Percentiles rank a stretch among this genome's conserved stretches.
Conservation (phyloP, 441 rosid genomes). For the Eutrema salsugineum region DNA sequence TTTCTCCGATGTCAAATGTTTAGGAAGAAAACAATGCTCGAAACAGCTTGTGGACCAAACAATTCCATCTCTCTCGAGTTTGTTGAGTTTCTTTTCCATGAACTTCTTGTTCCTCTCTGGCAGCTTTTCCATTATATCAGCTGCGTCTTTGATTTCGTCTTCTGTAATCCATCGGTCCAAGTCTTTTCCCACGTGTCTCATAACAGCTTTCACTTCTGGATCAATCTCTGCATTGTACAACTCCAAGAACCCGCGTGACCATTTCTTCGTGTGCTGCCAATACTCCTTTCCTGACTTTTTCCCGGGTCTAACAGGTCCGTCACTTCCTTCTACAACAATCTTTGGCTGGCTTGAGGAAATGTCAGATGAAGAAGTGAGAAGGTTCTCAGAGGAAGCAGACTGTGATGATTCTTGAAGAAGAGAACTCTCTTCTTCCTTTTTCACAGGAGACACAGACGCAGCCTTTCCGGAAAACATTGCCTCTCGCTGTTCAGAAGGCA, state of each 20-base stretch:
- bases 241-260: conserved; percentile 83
- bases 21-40: conserved; percentile 44
- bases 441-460: conserved; percentile 31
- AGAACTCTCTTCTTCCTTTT: conserved; percentile 40
- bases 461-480: conserved; percentile 42
- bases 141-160: conserved; percentile 80
- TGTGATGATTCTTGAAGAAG: conserved; percentile 37
- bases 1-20: background rate
- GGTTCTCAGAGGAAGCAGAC: conserved; percentile 27
- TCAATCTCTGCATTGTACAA: conserved; percentile 78
- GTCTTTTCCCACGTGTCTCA: conserved; percentile 92
- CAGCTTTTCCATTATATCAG: conserved; percentile 59
- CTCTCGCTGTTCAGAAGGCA: conserved; percentile 45
- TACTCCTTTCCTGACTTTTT: conserved; percentile 82
- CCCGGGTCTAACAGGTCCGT: conserved; percentile 79
- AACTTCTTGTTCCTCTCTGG: conserved; percentile 62
- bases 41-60: conserved; percentile 94
- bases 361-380: conserved; percentile 36
- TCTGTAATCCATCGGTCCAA: conserved; percentile 93
- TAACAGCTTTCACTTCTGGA: conserved; percentile 72
- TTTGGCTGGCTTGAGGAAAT: conserved; percentile 38
- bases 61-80: conserved; percentile 83
- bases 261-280: conserved; percentile 94
- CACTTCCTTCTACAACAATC: conserved; percentile 80
- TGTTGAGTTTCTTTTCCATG: conserved; percentile 77